Evolutionary conservation across 2,329 filamentous ascomycete species (phyloP).

Genomic region (Sporothrix phasma): DNA sequence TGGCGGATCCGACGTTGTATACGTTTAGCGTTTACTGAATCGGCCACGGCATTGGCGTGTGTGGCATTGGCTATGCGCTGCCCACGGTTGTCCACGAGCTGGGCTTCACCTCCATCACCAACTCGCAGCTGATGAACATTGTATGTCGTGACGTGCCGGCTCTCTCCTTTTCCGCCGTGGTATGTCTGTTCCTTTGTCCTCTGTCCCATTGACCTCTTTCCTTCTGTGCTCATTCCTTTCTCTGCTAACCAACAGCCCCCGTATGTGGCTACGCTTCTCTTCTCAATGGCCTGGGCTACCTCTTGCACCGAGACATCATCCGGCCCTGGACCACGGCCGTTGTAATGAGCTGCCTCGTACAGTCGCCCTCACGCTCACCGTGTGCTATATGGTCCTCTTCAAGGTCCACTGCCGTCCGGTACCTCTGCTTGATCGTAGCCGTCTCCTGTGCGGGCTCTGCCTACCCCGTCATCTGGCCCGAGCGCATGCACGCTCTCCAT

Average conservation of each 20-base stretch:
- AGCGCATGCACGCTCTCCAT: slow-evolving; percentile 32
- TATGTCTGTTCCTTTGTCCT: too few relatives aligned
- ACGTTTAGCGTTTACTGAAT: slow-evolving; percentile 32
- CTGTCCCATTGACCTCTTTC: too few relatives aligned
- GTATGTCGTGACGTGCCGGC: slow-evolving; percentile 19
- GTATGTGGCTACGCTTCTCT: slow-evolving; percentile 29
- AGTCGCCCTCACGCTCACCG: slow-evolving; percentile 29
- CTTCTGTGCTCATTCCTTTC: too few relatives aligned
- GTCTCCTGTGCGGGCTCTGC: slow-evolving; percentile 30
- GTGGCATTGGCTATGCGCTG: slow-evolving; percentile 31
- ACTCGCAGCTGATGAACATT: slow-evolving; percentile 36
- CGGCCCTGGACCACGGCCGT: slow-evolving; percentile 30
- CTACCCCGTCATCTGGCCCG: slow-evolving; percentile 36
- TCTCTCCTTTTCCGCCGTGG: too few relatives aligned
- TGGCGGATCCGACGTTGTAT: slow-evolving; percentile 29
- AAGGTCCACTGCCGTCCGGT: slow-evolving; percentile 27
- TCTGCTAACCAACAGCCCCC: slow-evolving; percentile 24
- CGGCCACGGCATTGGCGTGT: slow-evolving; percentile 33
- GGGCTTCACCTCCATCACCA: slow-evolving; percentile 32
- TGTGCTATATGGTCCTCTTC: slow-evolving; percentile 32
- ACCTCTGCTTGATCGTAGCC: slow-evolving; percentile 29
- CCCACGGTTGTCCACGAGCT: slow-evolving; percentile 35
- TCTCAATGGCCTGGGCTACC: slow-evolving; percentile 28
- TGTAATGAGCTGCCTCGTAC: slow-evolving; percentile 23
- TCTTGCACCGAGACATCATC: slow-evolving; percentile 29